Evolutionary conservation across 345 rosid genomes (phyloP).

Genomic region (Brassica juncea): DNA sequence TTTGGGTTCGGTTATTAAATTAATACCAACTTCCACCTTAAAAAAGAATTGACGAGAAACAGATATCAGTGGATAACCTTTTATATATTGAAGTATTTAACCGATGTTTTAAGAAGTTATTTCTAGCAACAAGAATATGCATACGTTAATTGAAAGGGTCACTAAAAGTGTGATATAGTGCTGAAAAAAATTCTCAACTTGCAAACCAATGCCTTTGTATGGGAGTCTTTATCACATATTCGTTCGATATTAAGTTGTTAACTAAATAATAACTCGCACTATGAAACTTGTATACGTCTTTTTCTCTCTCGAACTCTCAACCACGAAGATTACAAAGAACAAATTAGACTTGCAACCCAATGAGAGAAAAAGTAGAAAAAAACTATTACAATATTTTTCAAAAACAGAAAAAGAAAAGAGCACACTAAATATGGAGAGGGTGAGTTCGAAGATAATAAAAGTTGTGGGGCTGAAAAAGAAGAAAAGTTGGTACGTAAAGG

Average conservation of each 20-base stretch:
- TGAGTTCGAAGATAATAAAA: conserved; percentile 21
- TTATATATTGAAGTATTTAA: background rate
- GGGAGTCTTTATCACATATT: background rate
- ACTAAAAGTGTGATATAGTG: background rate
- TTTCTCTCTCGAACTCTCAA: conserved; percentile 2
- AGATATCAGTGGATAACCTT: background rate
- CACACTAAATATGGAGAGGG: conserved; percentile 40
- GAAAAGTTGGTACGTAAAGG: conserved; percentile 34
- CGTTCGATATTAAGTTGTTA: background rate
- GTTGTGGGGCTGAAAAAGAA: conserved; percentile 29
- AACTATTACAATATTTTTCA: background rate
- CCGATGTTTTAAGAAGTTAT: background rate
- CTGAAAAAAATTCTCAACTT: background rate
- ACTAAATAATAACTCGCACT: background rate
- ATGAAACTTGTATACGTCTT: conserved; percentile 4
- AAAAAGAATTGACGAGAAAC: background rate
- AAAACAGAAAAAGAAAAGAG: background rate
- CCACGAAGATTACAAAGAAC: conserved; percentile 23
- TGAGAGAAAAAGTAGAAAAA: background rate
- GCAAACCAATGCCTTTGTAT: background rate
- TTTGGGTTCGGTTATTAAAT: background rate
- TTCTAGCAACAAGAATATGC: background rate
- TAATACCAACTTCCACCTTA: background rate
- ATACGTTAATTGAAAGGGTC: background rate
- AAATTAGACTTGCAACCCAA: conserved; percentile 23